Conservation (phyloP, 2,329 filamentous ascomycete genomes). For the Cryphonectria radicalis region DNA sequence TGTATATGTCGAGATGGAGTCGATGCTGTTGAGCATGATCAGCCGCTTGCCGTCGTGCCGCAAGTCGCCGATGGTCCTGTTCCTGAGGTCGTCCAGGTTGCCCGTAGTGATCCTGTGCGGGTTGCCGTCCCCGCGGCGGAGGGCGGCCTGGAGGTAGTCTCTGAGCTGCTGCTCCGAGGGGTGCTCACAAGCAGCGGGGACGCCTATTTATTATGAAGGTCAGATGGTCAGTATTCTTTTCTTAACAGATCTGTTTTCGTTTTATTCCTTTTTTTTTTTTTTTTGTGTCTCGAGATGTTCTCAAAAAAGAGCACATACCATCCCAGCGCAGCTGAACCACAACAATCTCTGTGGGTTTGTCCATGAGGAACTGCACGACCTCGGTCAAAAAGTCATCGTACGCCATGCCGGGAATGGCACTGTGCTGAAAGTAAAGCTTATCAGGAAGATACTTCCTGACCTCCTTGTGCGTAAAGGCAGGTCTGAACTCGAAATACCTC, state of each 20-base stretch:
- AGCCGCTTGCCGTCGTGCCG: slow-evolving; percentile 42
- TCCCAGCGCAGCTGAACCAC: slow-evolving; percentile 49
- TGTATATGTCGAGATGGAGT: slow-evolving; percentile 47
- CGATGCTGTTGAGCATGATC: slow-evolving; percentile 42
- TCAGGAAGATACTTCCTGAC: slow-evolving; percentile 48
- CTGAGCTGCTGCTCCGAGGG: slow-evolving; percentile 47
- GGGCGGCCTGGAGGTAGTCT: slow-evolving; percentile 42
- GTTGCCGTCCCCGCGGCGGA: slow-evolving; percentile 36
- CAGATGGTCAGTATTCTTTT: too few relatives aligned
- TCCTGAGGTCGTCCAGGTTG: slow-evolving; percentile 41
- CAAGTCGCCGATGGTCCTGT: slow-evolving; percentile 40
- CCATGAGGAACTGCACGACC: slow-evolving; percentile 46
- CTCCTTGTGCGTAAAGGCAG: slow-evolving; percentile 49
- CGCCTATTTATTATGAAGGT: slow-evolving; percentile 37
- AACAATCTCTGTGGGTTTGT: slow-evolving; percentile 49
- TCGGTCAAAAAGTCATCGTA: slow-evolving; percentile 49
- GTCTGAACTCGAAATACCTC: slow-evolving; percentile 57
- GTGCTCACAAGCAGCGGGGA: slow-evolving; percentile 49
- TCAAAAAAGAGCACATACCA: background rate
- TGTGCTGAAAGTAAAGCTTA: slow-evolving; percentile 54
- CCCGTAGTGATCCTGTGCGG: slow-evolving; percentile 35
- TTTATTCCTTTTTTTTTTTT: too few relatives aligned
- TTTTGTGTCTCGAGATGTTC: background rate
- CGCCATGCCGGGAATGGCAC: slow-evolving; percentile 53
- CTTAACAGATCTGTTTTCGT: background rate